These are phyloP conservation scores for Nakaseomyces sp. DNA, from an alignment of 1,139 yeast genomes.

Conservation along the genomic window DNA sequence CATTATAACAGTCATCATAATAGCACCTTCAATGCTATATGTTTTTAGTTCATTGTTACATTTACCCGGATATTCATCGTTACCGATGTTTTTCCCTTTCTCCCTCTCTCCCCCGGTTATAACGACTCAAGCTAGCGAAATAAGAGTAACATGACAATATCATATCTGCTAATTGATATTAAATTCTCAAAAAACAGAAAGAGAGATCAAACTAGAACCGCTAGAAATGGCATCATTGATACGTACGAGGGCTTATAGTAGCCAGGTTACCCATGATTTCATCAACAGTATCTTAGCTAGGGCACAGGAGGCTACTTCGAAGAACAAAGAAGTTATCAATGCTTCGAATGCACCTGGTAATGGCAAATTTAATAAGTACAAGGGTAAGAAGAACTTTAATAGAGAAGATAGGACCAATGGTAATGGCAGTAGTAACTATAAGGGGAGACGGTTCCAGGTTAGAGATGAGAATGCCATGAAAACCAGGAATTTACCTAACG, in stretches of 20 bases:
- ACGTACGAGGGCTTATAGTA: constrained; percentile 11
- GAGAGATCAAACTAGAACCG: too few relatives aligned
- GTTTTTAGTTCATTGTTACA: too few relatives aligned
- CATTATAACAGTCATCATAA: too few relatives aligned
- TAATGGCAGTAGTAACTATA: background rate
- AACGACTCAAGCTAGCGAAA: background rate
- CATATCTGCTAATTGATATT: too few relatives aligned
- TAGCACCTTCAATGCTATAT: too few relatives aligned
- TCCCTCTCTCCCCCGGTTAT: background rate
- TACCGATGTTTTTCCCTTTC: too few relatives aligned
- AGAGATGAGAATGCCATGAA: background rate
- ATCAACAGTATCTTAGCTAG: constrained; percentile 18
- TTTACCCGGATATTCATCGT: too few relatives aligned
- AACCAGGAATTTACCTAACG: background rate
- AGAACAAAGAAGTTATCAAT: constrained; percentile 1
- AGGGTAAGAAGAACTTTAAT: background rate
- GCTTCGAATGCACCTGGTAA: background rate
- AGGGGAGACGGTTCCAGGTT: constrained; percentile 1
- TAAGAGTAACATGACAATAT: too few relatives aligned
- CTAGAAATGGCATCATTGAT: background rate
- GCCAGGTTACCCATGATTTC: constrained; percentile 22
- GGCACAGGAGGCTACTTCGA: constrained; percentile 21
- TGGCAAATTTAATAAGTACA: constrained; percentile 1
- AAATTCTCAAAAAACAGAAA: too few relatives aligned
- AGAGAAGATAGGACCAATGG: background rate